Percentiles rank a stretch among this genome's conserved stretches.
Evolutionary conservation across 306 rosid genomes (phyloP).

Genomic region (Castanopsis chinensis): DNA sequence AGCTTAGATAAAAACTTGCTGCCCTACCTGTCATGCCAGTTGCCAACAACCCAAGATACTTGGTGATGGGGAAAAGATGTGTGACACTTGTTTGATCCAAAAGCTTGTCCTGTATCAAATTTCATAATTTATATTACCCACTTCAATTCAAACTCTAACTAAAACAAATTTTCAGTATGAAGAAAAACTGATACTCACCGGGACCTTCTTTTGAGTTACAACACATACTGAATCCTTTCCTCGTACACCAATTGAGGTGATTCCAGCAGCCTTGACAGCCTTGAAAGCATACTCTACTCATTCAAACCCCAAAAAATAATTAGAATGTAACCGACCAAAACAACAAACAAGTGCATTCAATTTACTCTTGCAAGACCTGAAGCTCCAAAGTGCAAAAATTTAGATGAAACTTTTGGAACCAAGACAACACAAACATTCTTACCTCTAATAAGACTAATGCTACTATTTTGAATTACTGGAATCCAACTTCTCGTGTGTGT

Average conservation of each 20-base stretch:
- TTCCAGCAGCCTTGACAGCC: slow-evolving; percentile 97
- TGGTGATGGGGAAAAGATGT: slow-evolving; percentile 87
- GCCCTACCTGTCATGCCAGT: slow-evolving; percentile 89
- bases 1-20: not conserved
- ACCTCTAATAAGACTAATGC: not conserved
- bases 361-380: not conserved
- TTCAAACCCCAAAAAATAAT: slow-evolving; percentile 28
- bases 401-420: not conserved
- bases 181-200: slow-evolving; percentile 55
- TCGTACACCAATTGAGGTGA: slow-evolving; percentile 87
- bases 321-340: slow-evolving; percentile 1
- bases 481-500: not conserved
- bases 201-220: slow-evolving; percentile 97
- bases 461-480: not conserved
- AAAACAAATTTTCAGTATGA: not conserved
- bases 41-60: slow-evolving; percentile 91
- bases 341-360: not conserved
- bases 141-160: slow-evolving; percentile 2
- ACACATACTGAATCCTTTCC: slow-evolving; percentile 96
- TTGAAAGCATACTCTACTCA: slow-evolving; percentile 90
- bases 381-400: not conserved
- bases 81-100: slow-evolving; percentile 96
- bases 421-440: not conserved
- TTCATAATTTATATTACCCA: slow-evolving; percentile 7
- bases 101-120: slow-evolving; percentile 78